Conservation (phyloP, 129 eudicot species). For the Apium graveolens region DNA sequence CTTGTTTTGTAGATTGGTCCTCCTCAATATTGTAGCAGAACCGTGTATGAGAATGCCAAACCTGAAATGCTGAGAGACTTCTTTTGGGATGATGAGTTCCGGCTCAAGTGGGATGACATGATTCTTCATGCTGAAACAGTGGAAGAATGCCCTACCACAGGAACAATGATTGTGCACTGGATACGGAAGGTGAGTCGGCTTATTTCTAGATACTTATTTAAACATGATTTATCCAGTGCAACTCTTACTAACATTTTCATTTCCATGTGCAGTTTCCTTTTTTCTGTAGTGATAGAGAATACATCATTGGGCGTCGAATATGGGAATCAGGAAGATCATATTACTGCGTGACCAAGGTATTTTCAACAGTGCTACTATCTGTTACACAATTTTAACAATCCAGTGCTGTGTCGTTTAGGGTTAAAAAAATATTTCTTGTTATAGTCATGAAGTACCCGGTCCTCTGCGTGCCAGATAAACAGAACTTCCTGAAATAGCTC, state of each 20-base stretch:
- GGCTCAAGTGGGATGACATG: constrained; percentile 91
- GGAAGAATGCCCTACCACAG: constrained; percentile 67
- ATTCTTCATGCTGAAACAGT: constrained; percentile 45
- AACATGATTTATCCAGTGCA: neutral
- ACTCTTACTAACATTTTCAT: neutral
- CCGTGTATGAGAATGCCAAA: constrained; percentile 78
- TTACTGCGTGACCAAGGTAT: constrained; percentile 95
- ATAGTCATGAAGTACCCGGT: neutral
- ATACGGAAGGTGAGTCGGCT: constrained; percentile 57
- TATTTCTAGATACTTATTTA: neutral
- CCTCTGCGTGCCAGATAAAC: neutral
- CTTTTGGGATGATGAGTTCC: constrained; percentile 90
- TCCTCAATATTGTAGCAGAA: constrained; percentile 91
- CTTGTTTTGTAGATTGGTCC: constrained; percentile 57
- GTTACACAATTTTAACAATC: neutral
- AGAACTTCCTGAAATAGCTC: neutral
- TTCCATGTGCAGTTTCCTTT: constrained; percentile 66
- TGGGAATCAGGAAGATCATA: constrained; percentile 79
- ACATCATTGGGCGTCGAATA: constrained; percentile 72
- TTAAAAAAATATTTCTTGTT: neutral
- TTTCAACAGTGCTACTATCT: neutral
- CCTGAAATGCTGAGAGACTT: constrained; percentile 87
- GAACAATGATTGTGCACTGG: constrained; percentile 92
- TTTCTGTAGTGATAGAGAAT: constrained; percentile 90
- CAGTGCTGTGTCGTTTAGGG: neutral